Percentiles rank a stretch among this genome's conserved stretches.
Conservation (phyloP, 768 basidiomycete species). For the Pisolithus marmoratus region DNA sequence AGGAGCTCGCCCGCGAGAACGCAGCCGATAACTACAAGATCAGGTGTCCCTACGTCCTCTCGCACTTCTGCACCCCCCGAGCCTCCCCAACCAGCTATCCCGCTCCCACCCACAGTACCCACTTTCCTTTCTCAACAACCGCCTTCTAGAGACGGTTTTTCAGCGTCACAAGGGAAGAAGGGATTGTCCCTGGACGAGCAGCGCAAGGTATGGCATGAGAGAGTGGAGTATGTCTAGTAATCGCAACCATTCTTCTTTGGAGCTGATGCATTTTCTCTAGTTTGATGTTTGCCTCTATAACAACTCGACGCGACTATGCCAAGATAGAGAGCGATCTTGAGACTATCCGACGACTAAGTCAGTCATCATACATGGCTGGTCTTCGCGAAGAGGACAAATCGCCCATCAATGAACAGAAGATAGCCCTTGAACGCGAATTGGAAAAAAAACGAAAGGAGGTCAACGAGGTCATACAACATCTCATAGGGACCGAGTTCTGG, state of each 20-base stretch:
- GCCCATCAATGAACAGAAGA: slow-evolving; percentile 19
- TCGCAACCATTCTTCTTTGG: neutral
- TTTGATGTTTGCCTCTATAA: slow-evolving; percentile 30
- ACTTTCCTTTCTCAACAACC: slow-evolving; percentile 14
- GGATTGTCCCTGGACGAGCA: slow-evolving; percentile 32
- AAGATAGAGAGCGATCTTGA: slow-evolving; percentile 29
- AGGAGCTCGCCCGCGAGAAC: neutral
- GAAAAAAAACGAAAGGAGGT: slow-evolving; percentile 30
- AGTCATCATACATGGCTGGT: slow-evolving; percentile 16
- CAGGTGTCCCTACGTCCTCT: neutral
- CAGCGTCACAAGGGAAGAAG: slow-evolving; percentile 8
- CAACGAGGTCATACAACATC: slow-evolving; percentile 21
- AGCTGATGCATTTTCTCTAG: slow-evolving; percentile 17
- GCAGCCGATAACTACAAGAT: neutral
- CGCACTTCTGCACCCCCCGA: slow-evolving; percentile 7
- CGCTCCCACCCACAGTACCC: slow-evolving; percentile 13
- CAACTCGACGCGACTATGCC: slow-evolving; percentile 27
- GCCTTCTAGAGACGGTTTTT: neutral
- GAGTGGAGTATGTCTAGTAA: slow-evolving; percentile 32
- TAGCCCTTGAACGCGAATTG: slow-evolving; percentile 16
- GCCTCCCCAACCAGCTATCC: slow-evolving; percentile 14
- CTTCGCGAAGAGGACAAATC: slow-evolving; percentile 22
- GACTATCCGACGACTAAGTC: slow-evolving; percentile 18
- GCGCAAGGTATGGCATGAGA: slow-evolving; percentile 33
- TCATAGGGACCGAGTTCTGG: slow-evolving; percentile 36